Evolutionary conservation across 2,329 filamentous ascomycete genomes (phyloP), one percentile per base, ranked within the genome.

Genomic region (Claviceps fusiformis): DNA sequence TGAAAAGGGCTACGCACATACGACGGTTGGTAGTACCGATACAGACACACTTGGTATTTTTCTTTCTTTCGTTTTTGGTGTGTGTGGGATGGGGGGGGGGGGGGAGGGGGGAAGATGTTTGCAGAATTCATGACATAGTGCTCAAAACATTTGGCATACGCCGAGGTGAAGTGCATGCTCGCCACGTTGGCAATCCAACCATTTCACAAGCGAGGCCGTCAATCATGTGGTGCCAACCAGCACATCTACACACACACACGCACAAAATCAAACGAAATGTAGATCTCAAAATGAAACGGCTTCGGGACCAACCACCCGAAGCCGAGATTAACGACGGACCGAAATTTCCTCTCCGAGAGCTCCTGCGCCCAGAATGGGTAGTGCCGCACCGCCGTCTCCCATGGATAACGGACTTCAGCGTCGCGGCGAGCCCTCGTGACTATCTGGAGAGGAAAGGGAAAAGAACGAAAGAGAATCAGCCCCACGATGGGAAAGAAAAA

Each of bases 241-340:
- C 19, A 33, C 5, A 19, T 17, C 7, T 8, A 48, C 46, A 48
- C 13, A 33, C 29, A 49, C 10, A 35, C 33, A 2, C 7, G n/a
- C 47, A 50, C 5, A 19, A 3, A 13, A 2, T 1, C 19, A 24
- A 29, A 54, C 57, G 59, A 70, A n/a, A 75, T 79, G 76, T 79
- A 76, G 75, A 78, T 79, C 75, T 75, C 75, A 71, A 71, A 76
- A 77, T 79, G 76, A 79, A 79, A 78, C 76, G 72, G 68, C 70
- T 72, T 68, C 67, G 72, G 73, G 75, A 78, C 70, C 63, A 55
- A 60, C 56, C 66, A 69, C 69, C 71, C 71, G 71, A 62, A 71
- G 73, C 69, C 73, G 76, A 74, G 76, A 79, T 79, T 78, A 79
- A 79, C 75, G 75, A 78, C 70, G 73, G 75, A 78, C 75, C 74